Percentiles rank a stretch among this genome's conserved stretches.
Conservation (phyloP, 108 stramenopile species). For the Cyclostephanos invisitatus region DNA sequence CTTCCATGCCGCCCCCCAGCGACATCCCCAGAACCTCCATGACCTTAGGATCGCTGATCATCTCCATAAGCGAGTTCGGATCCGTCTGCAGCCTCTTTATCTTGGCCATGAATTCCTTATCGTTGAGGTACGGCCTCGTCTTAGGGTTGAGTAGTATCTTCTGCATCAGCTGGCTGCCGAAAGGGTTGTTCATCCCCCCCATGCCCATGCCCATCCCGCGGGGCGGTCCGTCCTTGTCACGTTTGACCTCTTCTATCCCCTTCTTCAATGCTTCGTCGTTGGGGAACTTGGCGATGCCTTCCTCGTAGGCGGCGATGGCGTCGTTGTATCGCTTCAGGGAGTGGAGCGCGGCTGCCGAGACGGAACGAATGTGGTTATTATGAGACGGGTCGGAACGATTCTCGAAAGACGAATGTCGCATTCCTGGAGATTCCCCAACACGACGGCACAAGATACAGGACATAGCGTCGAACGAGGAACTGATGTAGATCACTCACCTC, state of each 20-base stretch:
- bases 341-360: conserved; percentile 84
- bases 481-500: conserved; percentile 22
- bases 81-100: conserved; percentile 85
- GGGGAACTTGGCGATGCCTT: conserved; percentile 90
- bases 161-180: conserved; percentile 88
- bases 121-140: conserved; percentile 85
- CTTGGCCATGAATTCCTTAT: conserved; percentile 92
- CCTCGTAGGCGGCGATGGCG: conserved; percentile 91
- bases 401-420: too few species aligned
- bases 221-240: conserved; percentile 81
- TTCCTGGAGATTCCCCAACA: not conserved
- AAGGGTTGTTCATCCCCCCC: conserved; percentile 58
- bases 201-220: conserved; percentile 28
- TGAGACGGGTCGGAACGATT: not conserved
- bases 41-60: conserved; percentile 88
- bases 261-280: conserved; percentile 83
- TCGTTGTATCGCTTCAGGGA: conserved; percentile 94
- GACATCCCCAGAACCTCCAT: conserved; percentile 91
- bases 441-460: not conserved
- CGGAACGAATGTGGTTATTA: not conserved
- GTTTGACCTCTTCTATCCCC: conserved; percentile 87
- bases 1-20: conserved; percentile 63
- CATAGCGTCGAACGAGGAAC: not conserved
- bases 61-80: conserved; percentile 81
- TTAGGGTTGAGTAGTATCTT: conserved; percentile 92